A percentile compares a stretch with the other conserved stretches of the same genome.
Evolutionary conservation across 768 basidiomycete genomes (phyloP).

Genomic region (Macrolepiota dolichaula): DNA sequence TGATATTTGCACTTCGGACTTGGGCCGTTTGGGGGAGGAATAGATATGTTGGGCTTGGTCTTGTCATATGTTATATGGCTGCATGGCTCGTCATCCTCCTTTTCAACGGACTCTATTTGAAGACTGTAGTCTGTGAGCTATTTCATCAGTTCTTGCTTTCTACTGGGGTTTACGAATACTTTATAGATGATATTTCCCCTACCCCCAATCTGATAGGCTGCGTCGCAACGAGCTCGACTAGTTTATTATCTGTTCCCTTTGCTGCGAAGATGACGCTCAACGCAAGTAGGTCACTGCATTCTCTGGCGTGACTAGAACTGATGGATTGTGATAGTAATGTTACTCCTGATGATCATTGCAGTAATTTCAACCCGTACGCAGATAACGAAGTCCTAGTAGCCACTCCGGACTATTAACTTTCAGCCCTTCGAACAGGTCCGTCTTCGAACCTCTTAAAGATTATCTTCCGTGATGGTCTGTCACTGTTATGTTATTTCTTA

Average conservation of each 20-base stretch:
- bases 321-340: background rate
- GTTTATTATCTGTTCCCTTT: background rate
- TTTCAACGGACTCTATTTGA: background rate
- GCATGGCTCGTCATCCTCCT: background rate
- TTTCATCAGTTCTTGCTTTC: no score
- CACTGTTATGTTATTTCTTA: background rate
- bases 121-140: background rate
- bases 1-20: constrained; percentile 6
- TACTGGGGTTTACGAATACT: no score
- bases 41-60: background rate
- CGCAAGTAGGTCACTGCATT: background rate
- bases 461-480: constrained; percentile 1
- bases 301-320: background rate
- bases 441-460: background rate
- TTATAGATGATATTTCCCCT: background rate
- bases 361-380: background rate
- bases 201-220: background rate
- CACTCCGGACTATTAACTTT: no score
- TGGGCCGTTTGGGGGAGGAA: constrained; percentile 1
- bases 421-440: background rate
- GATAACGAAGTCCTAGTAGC: background rate
- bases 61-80: background rate
- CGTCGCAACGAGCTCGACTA: background rate
- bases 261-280: background rate
- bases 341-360: background rate